Base-by-base conservation (phyloP, 495 filamentous ascomycete species). In the Penicillium ochrochloron region DNA sequence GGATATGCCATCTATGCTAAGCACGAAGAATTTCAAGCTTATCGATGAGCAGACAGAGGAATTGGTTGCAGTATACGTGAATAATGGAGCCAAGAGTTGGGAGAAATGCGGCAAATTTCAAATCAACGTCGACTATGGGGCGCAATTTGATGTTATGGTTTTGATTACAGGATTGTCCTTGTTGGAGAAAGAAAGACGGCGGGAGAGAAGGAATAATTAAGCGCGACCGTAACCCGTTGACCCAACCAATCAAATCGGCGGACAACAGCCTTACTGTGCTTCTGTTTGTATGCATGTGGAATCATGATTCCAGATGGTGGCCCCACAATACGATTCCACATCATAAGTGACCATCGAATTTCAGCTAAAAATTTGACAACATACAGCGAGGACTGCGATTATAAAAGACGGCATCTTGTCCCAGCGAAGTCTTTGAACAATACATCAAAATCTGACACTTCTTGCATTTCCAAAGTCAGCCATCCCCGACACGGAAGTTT, bases 191-290 rank as follows among this genome's bases (percentile, higher is more conserved):
- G 44, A 48, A 17, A 48, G 44, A 25, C 44, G 44, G 9, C 44
- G 44, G 44, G 44, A 48, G 44, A 48, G 44, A 48, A 48, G 44
- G 21, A 23, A 48, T 48, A 48, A 48, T 48, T 27, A n/a, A n/a
- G n/a, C n/a, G n/a, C n/a, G n/a, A n/a, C n/a, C n/a, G n/a, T n/a
- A n/a, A n/a, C n/a, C n/a, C n/a, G n/a, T n/a, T n/a, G n/a, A n/a
- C n/a, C 7, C 14, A 11, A 23, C 42, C 42, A 44, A 44, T 48
- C 5, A 48, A 25, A 12, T 48, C 21, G 10, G 44, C 23, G 19
- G 10, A 14, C 19, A 23, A 5, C 5, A 33, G 31, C 25, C 25
- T 27, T 27, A 27, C 25, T 27, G 25, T 4, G 25, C 25, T 27
- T 2, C 25, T 27, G 25, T 27, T 2, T 27, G 25, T 27, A 27